A percentile compares a stretch with the other conserved stretches of the same genome.
These are phyloP conservation scores for Skeletonema tropicum DNA, from an alignment of 108 stramenopile genomes.

Conservation along the genomic window DNA sequence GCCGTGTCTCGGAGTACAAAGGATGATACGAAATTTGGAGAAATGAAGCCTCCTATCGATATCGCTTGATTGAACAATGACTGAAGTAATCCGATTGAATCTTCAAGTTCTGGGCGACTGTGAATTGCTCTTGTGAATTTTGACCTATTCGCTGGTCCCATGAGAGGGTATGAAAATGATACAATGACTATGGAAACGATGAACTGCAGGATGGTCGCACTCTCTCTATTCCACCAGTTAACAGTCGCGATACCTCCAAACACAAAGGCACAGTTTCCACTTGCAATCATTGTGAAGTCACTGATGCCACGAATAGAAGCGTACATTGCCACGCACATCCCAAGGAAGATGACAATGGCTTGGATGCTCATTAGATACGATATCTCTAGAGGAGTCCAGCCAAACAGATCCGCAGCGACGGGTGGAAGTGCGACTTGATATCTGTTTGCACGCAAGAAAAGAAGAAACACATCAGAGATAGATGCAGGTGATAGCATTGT, in stretches of 20 bases:
- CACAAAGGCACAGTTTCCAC: conserved; percentile 3
- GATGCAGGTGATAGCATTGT: background rate
- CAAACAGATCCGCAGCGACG: conserved; percentile 56
- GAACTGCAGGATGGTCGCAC: conserved; percentile 9
- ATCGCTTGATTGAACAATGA: conserved; percentile 22
- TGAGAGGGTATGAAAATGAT: conserved; percentile 23
- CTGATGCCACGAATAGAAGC: conserved; percentile 2
- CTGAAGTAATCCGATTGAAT: conserved; percentile 22
- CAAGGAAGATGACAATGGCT: conserved; percentile 10
- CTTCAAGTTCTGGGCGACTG: conserved; percentile 17
- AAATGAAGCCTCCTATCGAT: conserved; percentile 21
- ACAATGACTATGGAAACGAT: conserved; percentile 13
- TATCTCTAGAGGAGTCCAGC: conserved; percentile 65
- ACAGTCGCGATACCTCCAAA: conserved; percentile 10
- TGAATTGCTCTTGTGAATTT: conserved; percentile 14
- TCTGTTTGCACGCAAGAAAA: background rate
- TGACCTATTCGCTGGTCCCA: conserved; percentile 28
- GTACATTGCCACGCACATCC: conserved; percentile 16
- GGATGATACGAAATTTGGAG: conserved; percentile 12
- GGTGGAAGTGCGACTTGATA: conserved; percentile 54
- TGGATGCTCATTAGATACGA: conserved; percentile 3
- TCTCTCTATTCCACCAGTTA: conserved; percentile 15
- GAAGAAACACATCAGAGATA: background rate
- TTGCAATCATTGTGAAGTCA: conserved; percentile 13
- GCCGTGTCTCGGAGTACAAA: conserved; percentile 11